Conservation (phyloP, 176 grass and related monocot genomes). For the Eleusine indica region DNA sequence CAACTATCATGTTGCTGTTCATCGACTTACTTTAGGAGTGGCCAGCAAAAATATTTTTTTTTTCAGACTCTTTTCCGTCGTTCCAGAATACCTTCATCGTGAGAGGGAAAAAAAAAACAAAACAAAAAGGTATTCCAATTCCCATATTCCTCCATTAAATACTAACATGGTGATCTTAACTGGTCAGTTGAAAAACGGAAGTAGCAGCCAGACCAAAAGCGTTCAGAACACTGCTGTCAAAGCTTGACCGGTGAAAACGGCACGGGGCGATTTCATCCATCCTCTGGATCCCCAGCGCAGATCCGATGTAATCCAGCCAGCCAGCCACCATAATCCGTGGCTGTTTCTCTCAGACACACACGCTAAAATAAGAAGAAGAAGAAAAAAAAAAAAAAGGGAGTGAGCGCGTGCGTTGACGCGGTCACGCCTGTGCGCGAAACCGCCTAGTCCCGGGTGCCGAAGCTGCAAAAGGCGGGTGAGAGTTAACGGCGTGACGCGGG, state of each 20-base stretch:
- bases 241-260: too few relatives aligned
- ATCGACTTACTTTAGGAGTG: neutral
- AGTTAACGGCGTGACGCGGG: neutral
- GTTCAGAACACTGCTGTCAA: too few relatives aligned
- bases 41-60: neutral
- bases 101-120: too few relatives aligned
- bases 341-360: neutral
- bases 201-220: too few relatives aligned
- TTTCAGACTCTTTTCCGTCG: neutral
- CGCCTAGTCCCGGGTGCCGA: too few relatives aligned
- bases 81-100: neutral
- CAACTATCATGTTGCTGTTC: neutral
- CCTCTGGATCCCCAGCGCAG: too few relatives aligned
- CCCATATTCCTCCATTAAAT: too few relatives aligned
- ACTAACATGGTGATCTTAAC: too few relatives aligned
- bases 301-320: neutral
- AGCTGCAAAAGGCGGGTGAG: neutral
- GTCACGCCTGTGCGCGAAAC: neutral
- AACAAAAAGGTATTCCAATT: too few relatives aligned
- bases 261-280: too few relatives aligned
- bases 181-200: too few relatives aligned
- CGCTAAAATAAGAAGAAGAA: neutral
- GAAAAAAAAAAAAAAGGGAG: too few relatives aligned
- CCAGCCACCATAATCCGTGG: neutral
- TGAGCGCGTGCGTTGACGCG: slow-evolving; percentile 28